Conservation (phyloP, 179 eudicot species). For the Patellifolia procumbens region DNA sequence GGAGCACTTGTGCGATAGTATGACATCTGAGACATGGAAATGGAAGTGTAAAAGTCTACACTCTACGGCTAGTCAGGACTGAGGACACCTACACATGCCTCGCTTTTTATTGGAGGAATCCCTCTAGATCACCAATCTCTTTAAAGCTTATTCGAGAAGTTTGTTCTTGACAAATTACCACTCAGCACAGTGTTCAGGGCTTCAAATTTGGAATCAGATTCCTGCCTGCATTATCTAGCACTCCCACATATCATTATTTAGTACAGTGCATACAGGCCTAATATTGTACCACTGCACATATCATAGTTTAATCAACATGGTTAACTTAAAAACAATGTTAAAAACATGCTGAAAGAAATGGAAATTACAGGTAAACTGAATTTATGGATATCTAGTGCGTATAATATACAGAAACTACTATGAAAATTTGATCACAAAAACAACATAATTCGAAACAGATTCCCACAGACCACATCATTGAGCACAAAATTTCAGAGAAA, state of each 20-base stretch:
- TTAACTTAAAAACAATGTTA: neutral
- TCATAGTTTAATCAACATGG: neutral
- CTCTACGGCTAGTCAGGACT: too few species aligned
- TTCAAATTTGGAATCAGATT: slow-evolving; percentile 33
- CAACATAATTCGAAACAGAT: neutral
- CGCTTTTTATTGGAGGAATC: slow-evolving; percentile 7
- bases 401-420: slow-evolving; percentile 11
- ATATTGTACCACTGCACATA: neutral
- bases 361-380: slow-evolving; percentile 4
- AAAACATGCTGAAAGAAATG: neutral
- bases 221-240: slow-evolving; percentile 18
- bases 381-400: neutral
- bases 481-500: slow-evolving; percentile 3
- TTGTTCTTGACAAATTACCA: slow-evolving; percentile 15
- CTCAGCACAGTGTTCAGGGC: slow-evolving; percentile 18
- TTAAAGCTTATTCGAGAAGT: slow-evolving; percentile 33
- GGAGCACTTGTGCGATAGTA: too few species aligned
- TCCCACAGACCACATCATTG: neutral
- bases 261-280: neutral
- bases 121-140: slow-evolving; percentile 24
- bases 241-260: too few species aligned
- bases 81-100: neutral
- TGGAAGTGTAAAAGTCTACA: too few species aligned
- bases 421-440: neutral
- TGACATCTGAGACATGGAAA: too few species aligned